A percentile compares a stretch with the other conserved stretches of the same genome.
These are phyloP conservation scores for Arbutus unedo DNA, from an alignment of 148 eudicot genomes.

Conservation along the genomic window DNA sequence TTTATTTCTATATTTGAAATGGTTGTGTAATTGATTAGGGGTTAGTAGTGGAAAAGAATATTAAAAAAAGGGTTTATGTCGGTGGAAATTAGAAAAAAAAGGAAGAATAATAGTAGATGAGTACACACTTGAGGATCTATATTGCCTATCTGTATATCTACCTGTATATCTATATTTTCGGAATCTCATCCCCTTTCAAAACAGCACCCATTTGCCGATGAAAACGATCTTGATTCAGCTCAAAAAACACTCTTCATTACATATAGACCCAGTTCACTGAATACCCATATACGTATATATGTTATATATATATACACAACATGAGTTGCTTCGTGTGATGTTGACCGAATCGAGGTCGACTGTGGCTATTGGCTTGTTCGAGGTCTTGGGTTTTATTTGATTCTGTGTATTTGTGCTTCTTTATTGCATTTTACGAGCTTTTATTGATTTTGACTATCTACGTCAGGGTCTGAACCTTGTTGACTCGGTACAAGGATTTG, in stretches of 20 bases:
- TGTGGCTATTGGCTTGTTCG: background rate
- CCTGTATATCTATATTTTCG: background rate
- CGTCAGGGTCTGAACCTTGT: conserved; percentile 22
- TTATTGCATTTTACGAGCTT: background rate
- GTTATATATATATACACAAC: background rate
- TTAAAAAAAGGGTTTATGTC: background rate
- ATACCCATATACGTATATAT: background rate
- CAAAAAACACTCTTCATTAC: background rate
- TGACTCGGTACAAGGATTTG: conserved; percentile 22
- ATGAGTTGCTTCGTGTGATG: background rate
- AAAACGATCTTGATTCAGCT: conserved; percentile 17
- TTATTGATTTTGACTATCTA: conserved; percentile 12
- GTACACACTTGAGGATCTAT: conserved; percentile 8
- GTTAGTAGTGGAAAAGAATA: background rate
- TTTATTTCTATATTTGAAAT: background rate
- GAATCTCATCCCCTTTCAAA: background rate
- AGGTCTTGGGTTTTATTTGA: background rate
- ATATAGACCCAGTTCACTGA: background rate
- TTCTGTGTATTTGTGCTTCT: background rate
- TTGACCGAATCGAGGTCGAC: conserved; percentile 7
- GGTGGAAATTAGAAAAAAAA: conserved; percentile 12
- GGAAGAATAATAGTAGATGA: background rate
- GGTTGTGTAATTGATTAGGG: background rate
- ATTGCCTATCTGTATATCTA: conserved; percentile 5
- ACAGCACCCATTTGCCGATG: background rate